Base-by-base conservation (phyloP, 768 basidiomycete species). In the Collybiopsis luxurians region DNA sequence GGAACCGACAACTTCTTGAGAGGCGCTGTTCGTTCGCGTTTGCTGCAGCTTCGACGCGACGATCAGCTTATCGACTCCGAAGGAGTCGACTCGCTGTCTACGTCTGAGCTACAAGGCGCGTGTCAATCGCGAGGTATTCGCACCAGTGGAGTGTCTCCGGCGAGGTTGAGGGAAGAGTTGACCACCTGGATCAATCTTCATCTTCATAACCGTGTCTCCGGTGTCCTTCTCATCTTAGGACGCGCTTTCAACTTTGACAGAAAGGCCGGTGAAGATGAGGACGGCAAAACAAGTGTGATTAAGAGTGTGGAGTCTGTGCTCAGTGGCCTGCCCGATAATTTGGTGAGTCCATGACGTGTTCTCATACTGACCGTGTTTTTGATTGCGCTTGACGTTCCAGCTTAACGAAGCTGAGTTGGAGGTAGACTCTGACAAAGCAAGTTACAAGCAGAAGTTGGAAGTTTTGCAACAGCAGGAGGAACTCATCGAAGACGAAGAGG, bases 1-100 rank as follows among this genome's bases (percentile, higher is more conserved):
- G 97, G 97, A 44, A 98, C 96, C 15, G 97, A 99, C 73, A 98
- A 98, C 74, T 98, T 97, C 75, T 80, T 99, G 43, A 89, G 96
- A 45, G 93, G 93, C 34, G 85, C 90, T 34, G 92, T 99, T 68
- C 89, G 93, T 24, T 83, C 84, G 42, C 84, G 93, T 27, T 78
- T 99, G 24, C 76, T 89, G 60, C 81, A 89, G 65, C 81, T 99
- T 61, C 83, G 94, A 53, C 82, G 90, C 42, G 97, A 99, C 66
- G 96, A 99, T 74, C 89, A 98, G 73, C 85, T 90, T 51, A 99
- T 99, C 63, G 78, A 90, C 61, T 71, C 79, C 1, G 96, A 99
- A 75, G 95, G 94, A 45, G 86, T 96, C 56, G 90, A 95, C 61
- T 85, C 88, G 47, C 82, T 99, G 6, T 93, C 93, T n/a, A 87